phyloP scores from a whole-genome alignment of 768 basidiomycete genomes.

The Russula emetica region DNA sequence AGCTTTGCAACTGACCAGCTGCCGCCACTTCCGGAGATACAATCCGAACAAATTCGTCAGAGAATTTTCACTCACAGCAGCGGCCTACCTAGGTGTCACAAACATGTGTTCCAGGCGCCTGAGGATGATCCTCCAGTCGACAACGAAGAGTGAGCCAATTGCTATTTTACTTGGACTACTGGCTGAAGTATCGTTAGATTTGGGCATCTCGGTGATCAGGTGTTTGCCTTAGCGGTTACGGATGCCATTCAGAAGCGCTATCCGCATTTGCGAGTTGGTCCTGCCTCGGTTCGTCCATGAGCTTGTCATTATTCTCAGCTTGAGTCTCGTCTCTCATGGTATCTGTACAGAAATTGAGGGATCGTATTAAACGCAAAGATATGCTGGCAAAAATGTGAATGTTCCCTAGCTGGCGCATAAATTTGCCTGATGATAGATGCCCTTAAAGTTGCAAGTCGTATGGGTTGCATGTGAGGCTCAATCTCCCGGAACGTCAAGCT shows the following conservation, averaged over 20 bases:
- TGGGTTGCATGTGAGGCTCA: conserved; percentile 2
- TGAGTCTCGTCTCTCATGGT: neutral
- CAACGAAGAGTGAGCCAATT: conserved; percentile 1
- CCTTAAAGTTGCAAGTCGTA: conserved; percentile 3
- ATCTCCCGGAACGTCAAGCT: neutral
- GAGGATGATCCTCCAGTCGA: neutral
- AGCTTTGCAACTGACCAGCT: neutral
- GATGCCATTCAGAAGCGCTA: conserved; percentile 9
- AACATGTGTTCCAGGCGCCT: neutral
- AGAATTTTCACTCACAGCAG: conserved; percentile 11
- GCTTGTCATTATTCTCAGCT: neutral
- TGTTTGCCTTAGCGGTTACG: conserved; percentile 7
- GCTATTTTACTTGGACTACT: neutral
- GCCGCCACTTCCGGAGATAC: conserved; percentile 6
- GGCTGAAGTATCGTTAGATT: conserved; percentile 2
- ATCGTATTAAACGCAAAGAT: neutral
- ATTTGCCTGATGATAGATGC: neutral
- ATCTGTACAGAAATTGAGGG: conserved; percentile 10
- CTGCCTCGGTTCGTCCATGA: conserved; percentile 11
- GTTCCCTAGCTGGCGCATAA: neutral
- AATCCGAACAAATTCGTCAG: neutral
- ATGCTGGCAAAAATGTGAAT: conserved; percentile 11
- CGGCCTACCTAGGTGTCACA: neutral
- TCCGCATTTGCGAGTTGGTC: conserved; percentile 9
- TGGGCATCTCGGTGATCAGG: conserved; percentile 15